Base-by-base conservation (phyloP, 352 stramenopile genomes). In the Peronospora farinosa region DNA sequence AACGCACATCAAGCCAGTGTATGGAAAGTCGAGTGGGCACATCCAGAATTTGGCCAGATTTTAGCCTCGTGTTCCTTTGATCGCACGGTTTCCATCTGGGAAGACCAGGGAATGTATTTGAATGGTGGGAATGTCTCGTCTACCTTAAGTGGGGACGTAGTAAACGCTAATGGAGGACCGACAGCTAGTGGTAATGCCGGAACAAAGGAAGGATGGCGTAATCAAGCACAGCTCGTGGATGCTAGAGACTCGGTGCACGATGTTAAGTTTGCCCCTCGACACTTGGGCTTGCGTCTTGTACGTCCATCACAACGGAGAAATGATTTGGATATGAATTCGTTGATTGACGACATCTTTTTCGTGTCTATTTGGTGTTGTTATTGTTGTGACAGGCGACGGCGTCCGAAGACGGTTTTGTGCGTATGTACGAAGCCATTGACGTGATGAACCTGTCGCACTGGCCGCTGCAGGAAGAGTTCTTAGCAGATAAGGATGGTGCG, bases 21-120 rank as follows among this genome's bases (percentile, higher is more conserved):
- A 7, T 97, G 84, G 72, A 95, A 95, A 58, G 66, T 98, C 38
- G 84, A 78, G 41, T 98, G 93, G 93, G 90, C 87, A 0, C 92
- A 98, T 61, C 92, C 95, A 0, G 92, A 98, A 72, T 98, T 97
- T 67, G 94, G 95, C 41, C 87, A 97, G 74, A 87, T 98, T 54
- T 51, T 98, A 37, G 95, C 94, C 42, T 97, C 90, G 6, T 97
- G 87, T 65, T 86, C 88, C 35, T 93, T 95, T 39, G 89, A 98
- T 67, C 80, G 95, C 51, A 95, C 92, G 16, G 90, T 96, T 13
- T 94, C 88, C 23, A 88, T 98, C 36, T 98, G 94, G 93, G 92
- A 98, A 63, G 95, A 98, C 68, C 74, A 91, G 49, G 72, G 78
- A 40, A 45, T 78, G 61, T 72, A 79, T 15, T 57, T 86, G 21